Evolutionary conservation across 345 rosid species (phyloP), one percentile per base, ranked within the genome.

Genomic region (Citrus maxima): DNA sequence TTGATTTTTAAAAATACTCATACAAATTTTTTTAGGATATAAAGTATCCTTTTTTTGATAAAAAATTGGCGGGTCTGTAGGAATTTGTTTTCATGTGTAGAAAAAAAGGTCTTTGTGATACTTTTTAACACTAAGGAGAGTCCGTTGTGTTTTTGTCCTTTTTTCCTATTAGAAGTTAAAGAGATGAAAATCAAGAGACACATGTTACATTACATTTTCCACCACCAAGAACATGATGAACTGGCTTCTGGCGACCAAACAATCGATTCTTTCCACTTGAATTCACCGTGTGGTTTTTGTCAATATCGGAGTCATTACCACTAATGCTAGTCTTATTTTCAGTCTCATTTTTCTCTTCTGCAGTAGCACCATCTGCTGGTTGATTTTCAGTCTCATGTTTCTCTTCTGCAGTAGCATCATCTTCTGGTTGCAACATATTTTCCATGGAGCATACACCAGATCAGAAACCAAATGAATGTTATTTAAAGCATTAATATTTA

Each of bases 201-300:
- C 7, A 10, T 10, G 13, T 42, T 42, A 42, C 14, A 42, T 42
- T 84, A 86, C 89, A 28, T 78, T 86, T 82, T 54, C 87, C 89
- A 14, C 82, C 87, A 6, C 89, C 89, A 7, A 87, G 86, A 51
- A 84, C 83, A n/a, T 82, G 40, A 51, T 87, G 87, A 21, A 87
- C 78, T 60, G 89, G 87, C 77, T 80, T 82, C 71, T 84, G 78
- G 30, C 87, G 86, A 49, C 89, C 85, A 38, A 87, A 84, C 67
- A 87, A 77, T 69, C 85, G 87, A 58, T 74, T 68, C 80, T 82
- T 86, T 72, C 30, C 42, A 28, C 4, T 61, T 4, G 18, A 13
- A 61, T 61, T 12, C 70, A 60, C 18, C 13, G 49, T 49, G 24
- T 40, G 19, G 27, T 54, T 60, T 38, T 63, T 73, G 60, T 77